A percentile compares a stretch with the other conserved stretches of the same genome.
Evolutionary conservation across 176 grass and related monocot genomes (phyloP).

Genomic region (Carex cristatella): DNA sequence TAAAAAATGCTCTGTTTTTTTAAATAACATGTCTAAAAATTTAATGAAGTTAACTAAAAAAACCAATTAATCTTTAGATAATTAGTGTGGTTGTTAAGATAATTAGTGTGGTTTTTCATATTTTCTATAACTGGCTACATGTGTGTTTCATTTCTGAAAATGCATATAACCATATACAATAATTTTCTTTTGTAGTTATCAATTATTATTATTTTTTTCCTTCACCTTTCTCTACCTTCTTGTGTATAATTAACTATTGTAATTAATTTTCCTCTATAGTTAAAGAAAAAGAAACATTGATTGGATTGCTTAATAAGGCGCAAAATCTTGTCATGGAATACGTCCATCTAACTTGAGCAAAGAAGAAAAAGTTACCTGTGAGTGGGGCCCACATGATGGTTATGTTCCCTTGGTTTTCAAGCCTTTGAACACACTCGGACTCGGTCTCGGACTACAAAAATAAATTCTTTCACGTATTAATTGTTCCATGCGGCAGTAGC

Average conservation of each 20-base stretch:
- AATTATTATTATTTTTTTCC: too few relatives aligned
- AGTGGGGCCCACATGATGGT: constrained; percentile 17
- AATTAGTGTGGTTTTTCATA: background rate
- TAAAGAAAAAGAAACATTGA: too few relatives aligned
- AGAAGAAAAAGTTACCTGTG: background rate
- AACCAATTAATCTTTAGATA: too few relatives aligned
- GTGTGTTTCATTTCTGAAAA: too few relatives aligned
- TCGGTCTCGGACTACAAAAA: background rate
- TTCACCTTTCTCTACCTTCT: too few relatives aligned
- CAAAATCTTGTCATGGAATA: background rate
- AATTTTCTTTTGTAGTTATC: too few relatives aligned
- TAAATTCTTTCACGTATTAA: background rate
- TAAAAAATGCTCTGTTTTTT: too few relatives aligned
- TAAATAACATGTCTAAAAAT: too few relatives aligned
- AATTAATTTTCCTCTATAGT: too few relatives aligned
- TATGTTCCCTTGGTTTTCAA: constrained; percentile 35
- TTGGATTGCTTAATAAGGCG: background rate
- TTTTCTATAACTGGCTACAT: background rate
- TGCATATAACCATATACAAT: too few relatives aligned
- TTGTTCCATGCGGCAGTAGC: background rate
- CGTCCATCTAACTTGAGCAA: background rate
- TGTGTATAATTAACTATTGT: too few relatives aligned
- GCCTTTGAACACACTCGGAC: background rate
- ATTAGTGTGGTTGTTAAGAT: background rate
- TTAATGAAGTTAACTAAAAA: too few relatives aligned